Evolutionary conservation across 2,329 filamentous ascomycete species (phyloP).

Genomic region (Monosporascus cannonballus): DNA sequence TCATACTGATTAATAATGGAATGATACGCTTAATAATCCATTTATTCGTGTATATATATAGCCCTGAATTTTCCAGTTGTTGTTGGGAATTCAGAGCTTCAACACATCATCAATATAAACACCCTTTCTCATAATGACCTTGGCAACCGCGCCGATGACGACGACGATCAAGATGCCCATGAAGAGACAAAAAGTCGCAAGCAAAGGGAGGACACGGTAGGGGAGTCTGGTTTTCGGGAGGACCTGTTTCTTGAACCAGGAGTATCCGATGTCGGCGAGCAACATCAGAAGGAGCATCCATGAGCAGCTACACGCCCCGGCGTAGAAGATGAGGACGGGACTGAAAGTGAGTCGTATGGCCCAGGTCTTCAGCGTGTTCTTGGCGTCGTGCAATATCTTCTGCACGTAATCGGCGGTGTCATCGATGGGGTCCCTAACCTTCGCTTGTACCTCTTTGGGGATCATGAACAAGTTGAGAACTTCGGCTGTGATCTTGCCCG

Average conservation of each 20-base stretch:
- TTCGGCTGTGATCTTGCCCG: background rate
- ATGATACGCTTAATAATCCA: too few relatives aligned
- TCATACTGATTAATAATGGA: too few relatives aligned
- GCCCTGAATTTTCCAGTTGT: too few relatives aligned
- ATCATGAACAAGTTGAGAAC: background rate
- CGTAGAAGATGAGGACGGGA: background rate
- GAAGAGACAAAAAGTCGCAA: background rate
- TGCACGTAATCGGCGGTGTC: background rate
- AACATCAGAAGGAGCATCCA: background rate
- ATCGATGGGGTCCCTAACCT: conserved; percentile 1
- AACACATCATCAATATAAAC: too few relatives aligned
- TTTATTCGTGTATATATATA: too few relatives aligned
- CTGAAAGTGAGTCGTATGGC: background rate
- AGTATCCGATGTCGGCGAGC: background rate
- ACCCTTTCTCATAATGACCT: too few relatives aligned
- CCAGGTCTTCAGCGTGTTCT: background rate
- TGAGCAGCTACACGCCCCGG: background rate
- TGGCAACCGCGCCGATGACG: background rate
- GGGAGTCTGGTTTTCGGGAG: background rate
- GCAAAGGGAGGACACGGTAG: background rate
- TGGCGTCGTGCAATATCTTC: background rate
- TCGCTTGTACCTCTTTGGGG: conserved; percentile 1
- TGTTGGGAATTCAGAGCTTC: too few relatives aligned
- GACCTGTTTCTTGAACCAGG: background rate
- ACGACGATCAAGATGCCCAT: background rate